Evolutionary conservation across 2,329 filamentous ascomycete species (phyloP), one percentile per base, ranked within the genome.

Genomic region (Truncatella angustata): DNA sequence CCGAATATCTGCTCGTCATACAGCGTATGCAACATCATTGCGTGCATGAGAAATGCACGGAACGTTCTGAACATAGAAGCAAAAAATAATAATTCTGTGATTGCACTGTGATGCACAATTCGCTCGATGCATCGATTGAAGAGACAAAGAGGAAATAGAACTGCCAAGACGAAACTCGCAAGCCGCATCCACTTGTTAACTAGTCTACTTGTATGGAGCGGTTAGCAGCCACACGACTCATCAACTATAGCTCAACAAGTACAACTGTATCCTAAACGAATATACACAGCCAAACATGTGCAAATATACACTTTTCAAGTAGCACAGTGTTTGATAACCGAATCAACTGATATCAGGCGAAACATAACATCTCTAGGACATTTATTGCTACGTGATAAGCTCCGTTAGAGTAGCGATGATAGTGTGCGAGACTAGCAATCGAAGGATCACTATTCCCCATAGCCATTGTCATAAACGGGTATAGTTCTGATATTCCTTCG

Each of bases 61-160:
- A 37, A 49, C 24, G 21, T 49, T 49, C 45, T 49, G 18, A 30
- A 39, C 45, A 44, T 44, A 30, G 40, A 44, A 26, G 14, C 24
- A 14, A 11, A 12, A 24, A 11, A 16, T n/a, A 14, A 16, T 14
- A 11, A 21, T 44, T 26, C 16, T 4, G 6, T 28, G 14, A 14
- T 24, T 16, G 16, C 24, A 16, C 11, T 24, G 40, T 44, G 12
- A 28, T 24, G 20, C 21, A 16, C 12, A 16, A 26, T 10, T 40
- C n/a, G 37, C 24, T 21, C 37, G 20, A 40, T 18, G 24, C 12
- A 20, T 40, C 16, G 37, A n/a, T 11, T n/a, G 40, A 21, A 40
- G 40, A 24, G 24, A 26, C 40, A 28, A 16, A 28, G 23, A 7
- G n/a, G 30, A 9, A 43, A 10, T 21, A 21, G 40, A 5, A 14